Evolutionary conservation across 371 early-diverging fungal genomes (phyloP).

Genomic region (Lichtheimia ornata): DNA sequence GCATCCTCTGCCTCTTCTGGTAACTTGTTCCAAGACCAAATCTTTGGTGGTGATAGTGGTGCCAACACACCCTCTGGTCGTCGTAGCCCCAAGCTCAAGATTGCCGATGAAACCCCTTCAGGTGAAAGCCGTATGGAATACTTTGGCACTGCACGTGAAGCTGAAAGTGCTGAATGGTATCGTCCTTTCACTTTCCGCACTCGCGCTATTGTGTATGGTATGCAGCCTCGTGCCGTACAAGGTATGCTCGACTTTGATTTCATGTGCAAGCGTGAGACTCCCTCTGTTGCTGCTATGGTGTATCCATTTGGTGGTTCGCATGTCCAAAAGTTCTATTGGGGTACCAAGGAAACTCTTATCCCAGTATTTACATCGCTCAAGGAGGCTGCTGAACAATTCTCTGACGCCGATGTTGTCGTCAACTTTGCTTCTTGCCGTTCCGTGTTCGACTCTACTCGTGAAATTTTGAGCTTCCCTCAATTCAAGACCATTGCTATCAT

Average conservation of each 20-base stretch:
- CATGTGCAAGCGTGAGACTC: conserved; percentile 93
- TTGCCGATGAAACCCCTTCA: conserved; percentile 38
- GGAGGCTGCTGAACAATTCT: conserved; percentile 85
- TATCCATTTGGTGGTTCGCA: conserved; percentile 98
- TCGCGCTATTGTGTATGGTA: conserved; percentile 94
- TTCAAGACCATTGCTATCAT: conserved; percentile 96
- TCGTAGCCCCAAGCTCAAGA: conserved; percentile 37
- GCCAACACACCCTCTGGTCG: conserved; percentile 32
- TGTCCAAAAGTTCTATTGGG: conserved; percentile 99
- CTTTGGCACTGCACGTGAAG: conserved; percentile 34
- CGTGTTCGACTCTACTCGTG: conserved; percentile 89
- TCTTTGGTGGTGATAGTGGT: conserved; percentile 47
- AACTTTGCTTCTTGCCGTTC: conserved; percentile 98
- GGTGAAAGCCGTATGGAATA: conserved; percentile 59
- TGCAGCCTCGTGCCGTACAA: conserved; percentile 98
- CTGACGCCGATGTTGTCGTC: conserved; percentile 93
- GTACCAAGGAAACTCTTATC: conserved; percentile 94
- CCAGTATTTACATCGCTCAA: conserved; percentile 89
- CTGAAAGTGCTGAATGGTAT: conserved; percentile 55
- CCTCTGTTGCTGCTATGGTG: conserved; percentile 99
- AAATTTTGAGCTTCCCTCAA: conserved; percentile 79
- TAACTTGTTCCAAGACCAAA: conserved; percentile 66
- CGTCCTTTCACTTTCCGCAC: conserved; percentile 88
- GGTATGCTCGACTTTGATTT: conserved; percentile 99
- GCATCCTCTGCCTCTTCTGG: conserved; percentile 56